Base-by-base conservation (phyloP, 441 rosid genomes). In the Theobroma grandiflorum region DNA sequence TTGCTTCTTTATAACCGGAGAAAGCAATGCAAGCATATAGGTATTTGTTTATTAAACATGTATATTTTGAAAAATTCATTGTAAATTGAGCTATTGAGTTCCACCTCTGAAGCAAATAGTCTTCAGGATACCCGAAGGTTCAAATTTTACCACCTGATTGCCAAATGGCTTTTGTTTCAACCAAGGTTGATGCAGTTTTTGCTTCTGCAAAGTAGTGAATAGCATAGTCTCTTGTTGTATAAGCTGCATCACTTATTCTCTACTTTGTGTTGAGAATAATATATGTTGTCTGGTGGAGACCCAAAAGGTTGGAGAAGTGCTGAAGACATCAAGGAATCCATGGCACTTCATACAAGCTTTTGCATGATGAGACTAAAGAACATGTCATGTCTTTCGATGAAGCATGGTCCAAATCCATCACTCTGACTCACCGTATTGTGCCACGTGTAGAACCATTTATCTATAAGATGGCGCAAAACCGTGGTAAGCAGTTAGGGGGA, bases 341-440 rank as follows among this genome's bases (percentile, higher is more conserved):
- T 4, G 91, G 91, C 20, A 87, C 78, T 31, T 74, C 87, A 2
- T 88, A 88, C 74, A 64, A 79, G 58, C 80, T 82, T 49, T 75
- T 86, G 1, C 78, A 52, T 42, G 91, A 90, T 33, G 91, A 89
- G 77, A 35, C 78, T 31, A 84, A 81, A 76, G 87, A 81, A 6
- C 47, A 0, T 0, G 47, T 1, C 47, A 43, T 35, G 64, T n/a
- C 2, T 20, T 43, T 31, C 22, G 75, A 79, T 64, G 76, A 82
- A 63, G 84, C 85, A 10, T 82, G 74, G n/a, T 84, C 86, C 8
- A 88, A 53, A 49, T 82, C 86, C 37, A 72, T 82, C 5, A 70
- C 50, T 52, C 49, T 82, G 31, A 42, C 81, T 1, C 81, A 88
- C 31, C 82, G 82, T 20, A 63, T 85, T 73, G 49, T 77, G 3